Evolutionary conservation across 805 yeast species (phyloP).

Genomic region (Wickerhamomyces canadensis): DNA sequence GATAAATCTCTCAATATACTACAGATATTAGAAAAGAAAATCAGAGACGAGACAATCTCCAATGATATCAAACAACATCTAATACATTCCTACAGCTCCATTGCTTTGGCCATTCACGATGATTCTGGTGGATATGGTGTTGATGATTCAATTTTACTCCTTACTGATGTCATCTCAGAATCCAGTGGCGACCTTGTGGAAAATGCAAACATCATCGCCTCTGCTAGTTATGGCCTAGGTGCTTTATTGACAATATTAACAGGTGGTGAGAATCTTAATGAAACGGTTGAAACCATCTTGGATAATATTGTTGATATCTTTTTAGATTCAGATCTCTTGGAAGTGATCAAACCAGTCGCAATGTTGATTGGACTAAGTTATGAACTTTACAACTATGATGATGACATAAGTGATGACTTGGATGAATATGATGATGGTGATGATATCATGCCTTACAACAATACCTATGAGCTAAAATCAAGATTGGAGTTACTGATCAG

Average conservation of each 20-base stretch:
- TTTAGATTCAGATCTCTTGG: conserved; percentile 14
- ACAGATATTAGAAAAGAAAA: conserved; percentile 15
- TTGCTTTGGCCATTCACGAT: conserved; percentile 18
- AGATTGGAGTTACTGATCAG: conserved; percentile 39
- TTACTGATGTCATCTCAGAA: conserved; percentile 13
- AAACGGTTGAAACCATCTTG: conserved; percentile 15
- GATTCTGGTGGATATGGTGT: conserved; percentile 25
- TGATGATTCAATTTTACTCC: conserved; percentile 15
- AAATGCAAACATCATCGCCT: conserved; percentile 12
- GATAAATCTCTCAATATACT: conserved; percentile 14
- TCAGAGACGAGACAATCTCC: conserved; percentile 11
- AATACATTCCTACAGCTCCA: conserved; percentile 20
- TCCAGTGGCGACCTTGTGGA: conserved; percentile 6
- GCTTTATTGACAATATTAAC: conserved; percentile 17
- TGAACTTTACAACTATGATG: conserved; percentile 28
- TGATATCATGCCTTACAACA: conserved; percentile 47
- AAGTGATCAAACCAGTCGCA: conserved; percentile 19
- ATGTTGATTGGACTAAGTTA: conserved; percentile 22
- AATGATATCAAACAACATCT: conserved; percentile 13
- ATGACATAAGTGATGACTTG: conserved; percentile 33
- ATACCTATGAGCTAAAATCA: conserved; percentile 40
- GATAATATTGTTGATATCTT: conserved; percentile 17
- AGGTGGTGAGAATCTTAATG: conserved; percentile 12
- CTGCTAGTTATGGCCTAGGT: conserved; percentile 22
- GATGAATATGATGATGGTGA: conserved; percentile 37